Evolutionary conservation across 2,329 filamentous ascomycete genomes (phyloP), one percentile per base, ranked within the genome.

Genomic region (Thielaviopsis musarum): DNA sequence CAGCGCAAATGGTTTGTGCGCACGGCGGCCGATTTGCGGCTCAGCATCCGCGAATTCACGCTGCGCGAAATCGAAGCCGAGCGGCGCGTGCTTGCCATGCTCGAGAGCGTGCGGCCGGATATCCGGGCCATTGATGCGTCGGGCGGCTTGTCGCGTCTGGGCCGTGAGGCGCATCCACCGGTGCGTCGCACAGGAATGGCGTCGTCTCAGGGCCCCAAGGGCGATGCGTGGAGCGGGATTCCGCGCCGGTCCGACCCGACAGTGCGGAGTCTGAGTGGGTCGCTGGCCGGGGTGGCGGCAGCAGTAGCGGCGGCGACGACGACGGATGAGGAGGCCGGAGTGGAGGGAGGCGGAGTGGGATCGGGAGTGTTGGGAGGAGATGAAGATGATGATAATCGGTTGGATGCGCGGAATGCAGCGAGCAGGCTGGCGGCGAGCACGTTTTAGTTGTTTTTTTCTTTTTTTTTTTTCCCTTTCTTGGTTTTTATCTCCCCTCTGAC

Each of bases 161-260:
- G 93, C 51, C 83, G 93, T 61, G 93, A 98, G 72, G 76, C 87
- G 17, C 89, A 95, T 69, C 91, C 93, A 2, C 74, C 83, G 5
- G 70, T 75, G 62, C 82, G 93, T 59, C 83, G 91, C 62, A 73
- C 84, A 26, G 91, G 83, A 70, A 73, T 96, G 64, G 87, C 88
- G 17, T 87, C 88, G 54, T 93, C 87, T 66, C 93, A 98, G 72
- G 93, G 93, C 0, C 91, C 93, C 56, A 95, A 95, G 74, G 93
- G 93, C n/a, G 93, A 98, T 70, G 86, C 93, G 17, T 98, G 93
- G 93, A 95, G 89, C 66, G 93, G 93, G 61, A 90, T 96, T 28
- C 88, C 91, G 41, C 81, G 93, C 63, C 81, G 88, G 59, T 83
- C 84, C 30, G 88, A 95, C 66, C 84, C 83, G n/a, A 72, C 89